Evolutionary conservation across 1,284 basidiomycete species (phyloP).

Genomic region (Sparassis latifolia): DNA sequence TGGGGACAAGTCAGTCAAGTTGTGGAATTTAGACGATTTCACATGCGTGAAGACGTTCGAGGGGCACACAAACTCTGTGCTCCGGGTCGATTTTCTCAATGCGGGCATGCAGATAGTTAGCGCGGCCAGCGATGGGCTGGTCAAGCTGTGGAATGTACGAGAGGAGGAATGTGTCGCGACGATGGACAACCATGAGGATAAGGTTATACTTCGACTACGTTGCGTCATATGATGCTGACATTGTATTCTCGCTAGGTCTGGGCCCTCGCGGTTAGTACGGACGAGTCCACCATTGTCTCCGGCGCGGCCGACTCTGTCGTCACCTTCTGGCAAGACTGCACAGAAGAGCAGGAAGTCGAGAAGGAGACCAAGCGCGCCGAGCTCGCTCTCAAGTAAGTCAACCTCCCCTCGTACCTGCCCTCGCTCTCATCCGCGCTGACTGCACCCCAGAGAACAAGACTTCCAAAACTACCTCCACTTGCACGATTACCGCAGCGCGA

Average conservation of each 20-base stretch:
- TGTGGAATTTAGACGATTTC: constrained; percentile 93
- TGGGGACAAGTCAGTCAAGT: constrained; percentile 88
- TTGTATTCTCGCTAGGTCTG: constrained; percentile 59
- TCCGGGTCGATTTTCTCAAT: constrained; percentile 87
- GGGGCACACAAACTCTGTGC: constrained; percentile 95
- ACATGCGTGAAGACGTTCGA: constrained; percentile 93
- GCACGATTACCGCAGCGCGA: constrained; percentile 88
- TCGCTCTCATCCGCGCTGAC: not conserved
- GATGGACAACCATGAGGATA: constrained; percentile 95
- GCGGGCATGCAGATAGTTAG: constrained; percentile 84
- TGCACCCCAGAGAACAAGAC: constrained; percentile 77
- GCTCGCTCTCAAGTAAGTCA: constrained; percentile 69
- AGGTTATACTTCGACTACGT: constrained; percentile 43
- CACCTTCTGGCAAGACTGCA: constrained; percentile 93
- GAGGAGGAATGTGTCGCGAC: constrained; percentile 86
- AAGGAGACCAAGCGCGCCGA: constrained; percentile 67
- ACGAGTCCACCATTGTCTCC: constrained; percentile 81
- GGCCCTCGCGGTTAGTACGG: constrained; percentile 77
- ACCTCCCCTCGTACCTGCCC: not conserved
- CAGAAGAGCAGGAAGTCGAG: constrained; percentile 71
- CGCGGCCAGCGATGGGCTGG: constrained; percentile 87
- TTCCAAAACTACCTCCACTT: constrained; percentile 86
- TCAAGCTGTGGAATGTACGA: constrained; percentile 92
- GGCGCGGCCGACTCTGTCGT: constrained; percentile 93
- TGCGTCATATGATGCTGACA: constrained; percentile 3